A percentile compares a stretch with the other conserved stretches of the same genome.
These are phyloP conservation scores for Picea abies DNA, from an alignment of 83 land plant species.

Conservation along the genomic window DNA sequence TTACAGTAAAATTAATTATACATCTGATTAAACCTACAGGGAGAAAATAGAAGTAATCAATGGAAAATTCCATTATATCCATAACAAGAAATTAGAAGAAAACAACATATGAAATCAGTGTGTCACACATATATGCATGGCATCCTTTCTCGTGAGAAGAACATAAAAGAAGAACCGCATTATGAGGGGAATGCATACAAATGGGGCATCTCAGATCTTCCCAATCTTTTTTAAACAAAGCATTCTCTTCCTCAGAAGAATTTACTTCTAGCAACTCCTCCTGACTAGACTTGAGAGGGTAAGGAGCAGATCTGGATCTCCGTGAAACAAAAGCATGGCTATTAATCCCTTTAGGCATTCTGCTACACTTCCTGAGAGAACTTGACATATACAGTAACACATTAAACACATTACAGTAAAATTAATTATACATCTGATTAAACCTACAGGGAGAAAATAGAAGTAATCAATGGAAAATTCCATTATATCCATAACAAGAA, in stretches of 20 bases:
- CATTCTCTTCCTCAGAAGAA: slow-evolving; percentile 4
- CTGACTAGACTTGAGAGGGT: neutral
- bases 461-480: neutral
- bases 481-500: too few species aligned
- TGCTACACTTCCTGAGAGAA: neutral
- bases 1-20: neutral
- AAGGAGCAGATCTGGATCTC: slow-evolving; percentile 1
- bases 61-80: neutral
- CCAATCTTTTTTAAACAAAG: slow-evolving; percentile 44
- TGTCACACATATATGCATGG: slow-evolving; percentile 76
- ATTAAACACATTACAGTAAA: neutral
- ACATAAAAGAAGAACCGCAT: slow-evolving; percentile 81
- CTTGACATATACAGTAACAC: neutral
- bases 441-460: neutral
- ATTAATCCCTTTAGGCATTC: slow-evolving; percentile 28
- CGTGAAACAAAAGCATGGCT: slow-evolving; percentile 9
- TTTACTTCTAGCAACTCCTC: slow-evolving; percentile 1
- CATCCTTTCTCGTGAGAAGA: slow-evolving; percentile 72
- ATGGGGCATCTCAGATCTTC: slow-evolving; percentile 63
- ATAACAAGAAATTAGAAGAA: neutral
- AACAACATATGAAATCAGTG: slow-evolving; percentile 12
- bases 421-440: neutral
- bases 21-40: neutral
- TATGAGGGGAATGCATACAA: slow-evolving; percentile 77
- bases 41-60: neutral